These are phyloP conservation scores for Durotheca rogersii DNA, from an alignment of 495 filamentous ascomycete species.

Conservation along the genomic window DNA sequence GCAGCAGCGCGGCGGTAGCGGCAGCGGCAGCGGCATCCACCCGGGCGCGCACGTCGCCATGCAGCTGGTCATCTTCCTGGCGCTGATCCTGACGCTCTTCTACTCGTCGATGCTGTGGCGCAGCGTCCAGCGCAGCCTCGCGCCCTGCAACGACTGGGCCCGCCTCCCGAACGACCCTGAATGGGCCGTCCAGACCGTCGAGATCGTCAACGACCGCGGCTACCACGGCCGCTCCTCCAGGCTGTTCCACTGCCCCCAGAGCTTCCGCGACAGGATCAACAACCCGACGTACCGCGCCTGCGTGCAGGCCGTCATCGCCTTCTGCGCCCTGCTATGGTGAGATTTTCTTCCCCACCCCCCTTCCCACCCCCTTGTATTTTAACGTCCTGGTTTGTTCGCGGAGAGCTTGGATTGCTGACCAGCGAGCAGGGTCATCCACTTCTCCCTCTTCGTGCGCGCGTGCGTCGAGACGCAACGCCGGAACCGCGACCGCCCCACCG, in stretches of 20 bases:
- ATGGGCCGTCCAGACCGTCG: slow-evolving; percentile 5
- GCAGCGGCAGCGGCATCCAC: slow-evolving; percentile 35
- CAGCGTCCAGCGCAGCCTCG: slow-evolving; percentile 6
- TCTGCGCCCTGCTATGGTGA: slow-evolving; percentile 20
- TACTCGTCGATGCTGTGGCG: slow-evolving; percentile 10
- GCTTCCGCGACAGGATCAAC: slow-evolving; percentile 6
- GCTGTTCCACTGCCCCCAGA: slow-evolving; percentile 10
- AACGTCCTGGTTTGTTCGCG: not conserved
- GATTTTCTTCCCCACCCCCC: not conserved
- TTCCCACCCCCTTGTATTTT: not conserved
- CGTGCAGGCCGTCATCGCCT: slow-evolving; percentile 21
- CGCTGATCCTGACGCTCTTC: slow-evolving; percentile 21
- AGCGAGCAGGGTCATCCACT: slow-evolving; percentile 30
- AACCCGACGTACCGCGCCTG: slow-evolving; percentile 5
- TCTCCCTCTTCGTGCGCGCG: slow-evolving; percentile 43
- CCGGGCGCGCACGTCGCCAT: slow-evolving; percentile 42
- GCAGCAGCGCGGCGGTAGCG: too few species aligned
- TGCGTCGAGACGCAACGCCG: slow-evolving; percentile 41
- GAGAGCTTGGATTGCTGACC: slow-evolving; percentile 18
- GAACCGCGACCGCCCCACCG: slow-evolving; percentile 15
- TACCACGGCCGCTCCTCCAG: not conserved
- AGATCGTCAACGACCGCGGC: not conserved
- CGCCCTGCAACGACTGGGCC: slow-evolving; percentile 17
- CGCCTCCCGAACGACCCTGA: slow-evolving; percentile 10
- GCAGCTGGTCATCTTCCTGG: slow-evolving; percentile 37